These are phyloP conservation scores for Ceratobasidium sp. DNA, from an alignment of 1,284 basidiomycete species.

Conservation along the genomic window DNA sequence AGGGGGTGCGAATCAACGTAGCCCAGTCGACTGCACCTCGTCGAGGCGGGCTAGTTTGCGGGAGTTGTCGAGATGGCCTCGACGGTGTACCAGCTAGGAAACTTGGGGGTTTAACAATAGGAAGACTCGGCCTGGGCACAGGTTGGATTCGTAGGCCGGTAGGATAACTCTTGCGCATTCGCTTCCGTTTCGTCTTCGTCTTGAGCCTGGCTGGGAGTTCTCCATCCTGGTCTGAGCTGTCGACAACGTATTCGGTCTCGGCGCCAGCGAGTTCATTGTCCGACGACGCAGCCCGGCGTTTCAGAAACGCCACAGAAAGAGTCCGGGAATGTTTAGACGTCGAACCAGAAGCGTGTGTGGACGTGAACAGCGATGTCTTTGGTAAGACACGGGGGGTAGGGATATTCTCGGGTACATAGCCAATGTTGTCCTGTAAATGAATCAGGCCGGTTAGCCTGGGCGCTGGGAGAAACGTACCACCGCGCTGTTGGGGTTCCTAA, in stretches of 20 bases:
- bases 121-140: too few relatives aligned
- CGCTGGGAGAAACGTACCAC: neutral
- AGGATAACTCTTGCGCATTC: too few relatives aligned
- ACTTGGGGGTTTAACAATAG: too few relatives aligned
- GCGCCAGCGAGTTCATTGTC: neutral
- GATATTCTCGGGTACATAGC: slow-evolving; percentile 20
- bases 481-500: neutral
- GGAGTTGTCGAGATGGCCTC: too few relatives aligned
- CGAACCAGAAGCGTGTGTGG: neutral
- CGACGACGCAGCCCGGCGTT: neutral
- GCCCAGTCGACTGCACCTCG: too few relatives aligned
- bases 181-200: too few relatives aligned
- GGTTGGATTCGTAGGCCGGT: neutral
- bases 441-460: neutral
- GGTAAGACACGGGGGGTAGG: slow-evolving; percentile 12
- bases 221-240: slow-evolving; percentile 16
- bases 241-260: slow-evolving; percentile 18
- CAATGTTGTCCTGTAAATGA: slow-evolving; percentile 27
- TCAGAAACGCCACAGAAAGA: neutral
- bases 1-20: too few relatives aligned
- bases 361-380: neutral
- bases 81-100: too few relatives aligned
- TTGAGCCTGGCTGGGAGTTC: neutral
- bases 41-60: too few relatives aligned
- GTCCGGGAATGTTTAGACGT: neutral